These are phyloP conservation scores for Micromonas commoda DNA, from an alignment of 139 green algal genomes.

Conservation along the genomic window DNA sequence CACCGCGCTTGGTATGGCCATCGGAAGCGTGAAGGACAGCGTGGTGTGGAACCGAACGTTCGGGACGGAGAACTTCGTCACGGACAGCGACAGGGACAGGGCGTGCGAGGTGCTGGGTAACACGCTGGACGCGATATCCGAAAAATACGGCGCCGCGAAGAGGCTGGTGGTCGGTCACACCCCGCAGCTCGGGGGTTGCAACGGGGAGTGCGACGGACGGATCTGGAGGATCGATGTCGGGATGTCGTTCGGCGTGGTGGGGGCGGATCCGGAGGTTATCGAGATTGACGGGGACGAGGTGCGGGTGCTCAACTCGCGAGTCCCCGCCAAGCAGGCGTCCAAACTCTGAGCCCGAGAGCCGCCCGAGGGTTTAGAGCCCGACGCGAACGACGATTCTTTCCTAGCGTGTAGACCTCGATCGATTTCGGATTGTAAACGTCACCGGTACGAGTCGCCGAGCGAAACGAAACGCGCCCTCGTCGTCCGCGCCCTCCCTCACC, in stretches of 20 bases:
- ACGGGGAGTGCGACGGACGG: slow-evolving; percentile 24
- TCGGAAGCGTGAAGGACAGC: slow-evolving; percentile 55
- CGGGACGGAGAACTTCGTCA: slow-evolving; percentile 55
- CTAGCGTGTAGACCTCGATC: no score
- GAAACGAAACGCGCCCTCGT: no score
- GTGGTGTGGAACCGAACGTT: slow-evolving; percentile 92
- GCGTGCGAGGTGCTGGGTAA: slow-evolving; percentile 68
- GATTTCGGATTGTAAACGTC: no score
- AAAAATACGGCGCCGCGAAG: slow-evolving; percentile 8
- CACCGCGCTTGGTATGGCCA: slow-evolving; percentile 10
- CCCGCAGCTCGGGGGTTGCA: slow-evolving; percentile 19
- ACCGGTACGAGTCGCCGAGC: no score
- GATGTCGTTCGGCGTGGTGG: slow-evolving; percentile 79
- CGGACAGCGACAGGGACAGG: slow-evolving; percentile 69
- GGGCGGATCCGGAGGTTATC: slow-evolving; percentile 60
- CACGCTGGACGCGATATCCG: slow-evolving; percentile 56
- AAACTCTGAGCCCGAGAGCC: no score
- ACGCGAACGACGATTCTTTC: no score
- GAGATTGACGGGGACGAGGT: slow-evolving; percentile 55
- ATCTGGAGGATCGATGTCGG: slow-evolving; percentile 84
- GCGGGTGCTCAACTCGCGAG: neutral
- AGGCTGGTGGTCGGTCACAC: slow-evolving; percentile 29
- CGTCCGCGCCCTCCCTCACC: neutral
- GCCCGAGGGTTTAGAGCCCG: no score
- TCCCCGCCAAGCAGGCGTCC: neutral